A percentile compares a stretch with the other conserved stretches of the same genome.
phyloP scores from a whole-genome alignment of 495 filamentous ascomycete species.

The Platismatia glauca region DNA sequence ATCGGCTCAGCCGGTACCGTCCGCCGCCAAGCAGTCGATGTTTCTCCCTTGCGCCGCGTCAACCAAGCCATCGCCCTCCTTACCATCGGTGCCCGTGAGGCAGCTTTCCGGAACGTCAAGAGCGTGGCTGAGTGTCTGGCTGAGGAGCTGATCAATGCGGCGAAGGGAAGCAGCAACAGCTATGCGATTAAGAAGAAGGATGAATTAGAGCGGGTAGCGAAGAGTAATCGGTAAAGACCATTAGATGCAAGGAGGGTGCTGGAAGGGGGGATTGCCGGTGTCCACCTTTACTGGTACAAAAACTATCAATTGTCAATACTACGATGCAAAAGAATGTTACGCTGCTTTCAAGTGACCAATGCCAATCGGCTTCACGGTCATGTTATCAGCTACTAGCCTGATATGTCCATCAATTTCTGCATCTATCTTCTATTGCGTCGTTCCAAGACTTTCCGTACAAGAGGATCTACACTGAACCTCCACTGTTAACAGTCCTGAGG shows the following conservation, averaged over 20 bases:
- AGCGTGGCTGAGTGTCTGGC: conserved; percentile 95
- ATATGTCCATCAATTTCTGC: no score
- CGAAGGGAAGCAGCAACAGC: conserved; percentile 99
- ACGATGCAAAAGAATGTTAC: neutral
- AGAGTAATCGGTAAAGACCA: conserved; percentile 83
- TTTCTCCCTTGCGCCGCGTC: conserved; percentile 96
- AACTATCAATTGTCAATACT: neutral
- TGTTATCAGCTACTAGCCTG: neutral
- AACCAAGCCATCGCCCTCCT: conserved; percentile 98
- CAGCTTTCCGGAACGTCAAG: conserved; percentile 98
- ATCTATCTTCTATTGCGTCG: no score
- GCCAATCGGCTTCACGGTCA: neutral
- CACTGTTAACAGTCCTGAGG: no score
- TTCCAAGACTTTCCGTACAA: no score
- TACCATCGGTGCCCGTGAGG: conserved; percentile 95
- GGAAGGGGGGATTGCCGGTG: neutral
- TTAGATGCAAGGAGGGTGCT: neutral
- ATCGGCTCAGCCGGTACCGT: conserved; percentile 99
- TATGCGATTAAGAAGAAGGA: conserved; percentile 99
- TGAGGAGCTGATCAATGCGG: conserved; percentile 99
- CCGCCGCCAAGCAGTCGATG: conserved; percentile 99
- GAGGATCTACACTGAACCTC: no score
- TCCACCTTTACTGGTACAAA: neutral
- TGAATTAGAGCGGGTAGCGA: conserved; percentile 99
- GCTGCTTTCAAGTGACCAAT: neutral